phyloP scores from a whole-genome alignment of 495 filamentous ascomycete genomes.

The Margaritispora aquatica region DNA sequence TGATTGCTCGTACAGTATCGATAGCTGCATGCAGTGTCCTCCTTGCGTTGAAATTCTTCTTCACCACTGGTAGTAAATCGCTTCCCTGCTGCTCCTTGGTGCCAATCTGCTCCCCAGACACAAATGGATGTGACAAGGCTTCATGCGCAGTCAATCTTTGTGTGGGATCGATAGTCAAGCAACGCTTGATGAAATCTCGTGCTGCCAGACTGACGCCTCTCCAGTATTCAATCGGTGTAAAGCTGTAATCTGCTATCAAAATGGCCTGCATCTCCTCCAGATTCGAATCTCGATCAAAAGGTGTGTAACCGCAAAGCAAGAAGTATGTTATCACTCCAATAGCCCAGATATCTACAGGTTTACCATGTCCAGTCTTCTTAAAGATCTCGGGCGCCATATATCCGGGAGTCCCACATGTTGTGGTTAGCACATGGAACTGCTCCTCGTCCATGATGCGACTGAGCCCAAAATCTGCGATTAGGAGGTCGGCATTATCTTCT shows the following conservation, averaged over 20 bases:
- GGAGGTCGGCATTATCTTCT: conserved; percentile 77
- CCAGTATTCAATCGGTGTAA: conserved; percentile 97
- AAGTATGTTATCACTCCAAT: conserved; percentile 95
- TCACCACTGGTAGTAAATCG: conserved; percentile 86
- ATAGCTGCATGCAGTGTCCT: conserved; percentile 93
- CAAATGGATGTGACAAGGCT: conserved; percentile 83
- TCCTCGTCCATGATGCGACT: conserved; percentile 98
- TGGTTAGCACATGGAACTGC: conserved; percentile 95
- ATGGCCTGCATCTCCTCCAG: conserved; percentile 99
- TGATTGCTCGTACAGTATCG: conserved; percentile 96
- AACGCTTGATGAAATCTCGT: conserved; percentile 82
- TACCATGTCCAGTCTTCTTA: conserved; percentile 81
- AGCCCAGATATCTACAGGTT: conserved; percentile 92
- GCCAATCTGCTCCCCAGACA: conserved; percentile 48
- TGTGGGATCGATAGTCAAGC: conserved; percentile 81
- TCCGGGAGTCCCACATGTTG: conserved; percentile 93
- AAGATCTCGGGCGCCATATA: conserved; percentile 97
- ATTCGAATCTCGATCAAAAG: conserved; percentile 95
- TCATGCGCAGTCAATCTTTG: conserved; percentile 91
- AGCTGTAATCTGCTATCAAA: conserved; percentile 89
- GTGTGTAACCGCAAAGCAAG: conserved; percentile 94
- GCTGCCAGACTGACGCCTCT: conserved; percentile 79
- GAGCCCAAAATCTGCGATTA: conserved; percentile 95
- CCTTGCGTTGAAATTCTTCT: conserved; percentile 98
- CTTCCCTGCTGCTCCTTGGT: conserved; percentile 42